These are phyloP conservation scores for Harringtonia aguacate DNA, from an alignment of 2,329 filamentous ascomycete species.

Conservation along the genomic window DNA sequence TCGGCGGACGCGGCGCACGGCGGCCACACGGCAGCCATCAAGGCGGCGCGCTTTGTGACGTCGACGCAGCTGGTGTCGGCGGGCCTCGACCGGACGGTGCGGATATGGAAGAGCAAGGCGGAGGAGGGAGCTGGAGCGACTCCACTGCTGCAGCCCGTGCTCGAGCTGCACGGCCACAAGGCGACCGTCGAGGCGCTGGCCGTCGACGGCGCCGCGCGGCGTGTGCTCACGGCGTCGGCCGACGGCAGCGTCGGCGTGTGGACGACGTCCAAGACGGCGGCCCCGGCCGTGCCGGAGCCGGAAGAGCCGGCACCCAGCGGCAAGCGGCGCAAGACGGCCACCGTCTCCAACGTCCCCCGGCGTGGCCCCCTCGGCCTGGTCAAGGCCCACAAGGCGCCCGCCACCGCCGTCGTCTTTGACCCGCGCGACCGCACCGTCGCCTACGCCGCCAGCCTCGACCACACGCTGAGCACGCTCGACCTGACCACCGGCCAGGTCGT, in stretches of 20 bases:
- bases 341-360: constrained; percentile 49
- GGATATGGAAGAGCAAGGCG: constrained; percentile 82
- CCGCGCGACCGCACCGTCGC: constrained; percentile 75
- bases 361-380: constrained; percentile 71
- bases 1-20: constrained; percentile 56
- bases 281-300: constrained; percentile 54
- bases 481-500: constrained; percentile 70
- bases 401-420: constrained; percentile 77
- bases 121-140: constrained; percentile 53
- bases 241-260: constrained; percentile 84
- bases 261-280: constrained; percentile 47
- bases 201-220: constrained; percentile 58
- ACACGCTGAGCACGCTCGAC: constrained; percentile 84
- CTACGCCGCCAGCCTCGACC: constrained; percentile 86
- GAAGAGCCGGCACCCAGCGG: constrained; percentile 49
- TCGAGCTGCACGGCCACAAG: constrained; percentile 26
- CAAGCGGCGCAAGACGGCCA: constrained; percentile 66
- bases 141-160: constrained; percentile 43
- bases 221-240: constrained; percentile 74
- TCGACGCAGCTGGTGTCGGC: constrained; percentile 70
- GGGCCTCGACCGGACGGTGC: constrained; percentile 73
- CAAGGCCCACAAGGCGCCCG: constrained; percentile 59
- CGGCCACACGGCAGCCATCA: constrained; percentile 67
- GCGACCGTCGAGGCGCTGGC: constrained; percentile 62
- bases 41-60: constrained; percentile 74